Evolutionary conservation across 208 protist genomes (phyloP), one percentile per base, ranked within the genome.

Genomic region (Trypanosoma brucei): DNA sequence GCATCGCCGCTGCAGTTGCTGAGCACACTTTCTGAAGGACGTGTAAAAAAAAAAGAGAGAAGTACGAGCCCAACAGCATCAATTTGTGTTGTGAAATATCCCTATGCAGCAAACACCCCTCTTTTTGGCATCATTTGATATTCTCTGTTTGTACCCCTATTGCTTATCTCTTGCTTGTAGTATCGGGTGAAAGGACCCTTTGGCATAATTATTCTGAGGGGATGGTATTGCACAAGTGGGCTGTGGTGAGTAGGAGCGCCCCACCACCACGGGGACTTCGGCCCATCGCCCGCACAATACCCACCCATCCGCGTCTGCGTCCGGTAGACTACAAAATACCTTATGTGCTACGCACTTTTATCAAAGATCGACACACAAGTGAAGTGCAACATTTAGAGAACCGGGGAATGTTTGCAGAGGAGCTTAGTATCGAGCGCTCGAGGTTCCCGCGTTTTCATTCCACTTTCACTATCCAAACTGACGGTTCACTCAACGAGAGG

Each of bases 151-250:
- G 8, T 48, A 14, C 14, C 44, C 44, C 44, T n/a, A 14, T 48
- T 48, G 44, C 22, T 22, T 22, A 22, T 22, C 22, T 22, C 22
- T 48, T 48, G 14, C 9, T 48, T 14, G 8, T 14, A 8, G 14
- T 48, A 48, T 48, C 44, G 14, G 44, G 44, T 48, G 44, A 8
- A n/a, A 48, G 44, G 8, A 48, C 44, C 44, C 9, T 14, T 14
- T 48, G 44, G 22, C 22, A 6, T 11, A 46, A 46, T 46, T 11
- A 46, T 11, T 11, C 50, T 54, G 31, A 34, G 6, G n/a, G 45
- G 39, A 91, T 93, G 86, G 86, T 93, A 39, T 66, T 95, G n/a
- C 73, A 91, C 70, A 95, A 95, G 77, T 95, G 89, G 86, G 89
- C 89, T 3, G 89, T 88, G 9, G 84, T 95, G 51, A 92, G 70